Percentiles rank a stretch among this genome's conserved stretches.
phyloP scores from a whole-genome alignment of 805 yeast species.

The Barnettozyma siamensis region DNA sequence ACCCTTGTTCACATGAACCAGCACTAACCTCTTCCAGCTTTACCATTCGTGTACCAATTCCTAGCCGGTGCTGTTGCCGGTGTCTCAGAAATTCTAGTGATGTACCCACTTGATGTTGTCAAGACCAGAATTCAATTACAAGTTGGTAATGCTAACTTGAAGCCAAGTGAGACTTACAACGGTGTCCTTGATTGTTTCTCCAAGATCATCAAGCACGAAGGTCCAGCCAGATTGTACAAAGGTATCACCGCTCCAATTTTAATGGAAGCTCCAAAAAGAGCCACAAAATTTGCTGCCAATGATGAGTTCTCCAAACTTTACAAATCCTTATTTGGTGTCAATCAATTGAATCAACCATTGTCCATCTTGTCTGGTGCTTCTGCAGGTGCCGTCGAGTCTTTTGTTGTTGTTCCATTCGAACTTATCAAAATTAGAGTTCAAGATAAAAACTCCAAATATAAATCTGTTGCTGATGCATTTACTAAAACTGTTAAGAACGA shows the following conservation, averaged over 20 bases:
- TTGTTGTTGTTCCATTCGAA: conserved; percentile 97
- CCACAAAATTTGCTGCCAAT: conserved; percentile 96
- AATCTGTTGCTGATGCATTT: conserved; percentile 80
- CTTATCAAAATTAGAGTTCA: conserved; percentile 92
- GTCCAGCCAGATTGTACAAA: conserved; percentile 75
- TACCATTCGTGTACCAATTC: conserved; percentile 91
- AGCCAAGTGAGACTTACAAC: conserved; percentile 41
- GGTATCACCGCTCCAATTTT: conserved; percentile 95
- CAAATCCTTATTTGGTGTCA: conserved; percentile 61
- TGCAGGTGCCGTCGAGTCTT: conserved; percentile 96
- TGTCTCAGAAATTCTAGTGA: conserved; percentile 87
- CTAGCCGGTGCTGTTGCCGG: conserved; percentile 94
- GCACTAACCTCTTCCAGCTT: conserved; percentile 32
- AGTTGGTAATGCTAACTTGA: conserved; percentile 43
- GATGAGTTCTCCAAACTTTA: conserved; percentile 93
- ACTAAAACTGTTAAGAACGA: conserved; percentile 63
- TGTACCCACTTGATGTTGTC: conserved; percentile 96
- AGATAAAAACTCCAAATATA: conserved; percentile 76
- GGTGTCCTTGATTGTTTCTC: conserved; percentile 82
- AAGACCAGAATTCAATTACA: conserved; percentile 94
- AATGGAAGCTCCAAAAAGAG: conserved; percentile 99
- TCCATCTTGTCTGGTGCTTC: conserved; percentile 94
- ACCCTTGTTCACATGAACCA: no score
- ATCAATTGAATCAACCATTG: conserved; percentile 69
- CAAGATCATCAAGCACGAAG: conserved; percentile 84